Evolutionary conservation across 75 land plant genomes (phyloP).

Genomic region (Adiantum capillusveneris): DNA sequence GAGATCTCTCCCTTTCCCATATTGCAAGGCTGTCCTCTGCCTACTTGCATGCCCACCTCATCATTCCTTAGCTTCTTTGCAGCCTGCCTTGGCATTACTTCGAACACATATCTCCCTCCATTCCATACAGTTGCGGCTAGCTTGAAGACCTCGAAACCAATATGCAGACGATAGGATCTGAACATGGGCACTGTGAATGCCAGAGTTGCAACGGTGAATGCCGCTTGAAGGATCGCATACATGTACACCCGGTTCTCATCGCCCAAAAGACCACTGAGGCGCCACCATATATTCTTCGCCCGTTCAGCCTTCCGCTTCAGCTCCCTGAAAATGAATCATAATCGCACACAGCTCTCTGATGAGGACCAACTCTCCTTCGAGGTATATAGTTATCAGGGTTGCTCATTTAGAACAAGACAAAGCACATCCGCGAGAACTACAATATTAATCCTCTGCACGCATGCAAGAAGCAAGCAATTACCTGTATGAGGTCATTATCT

Average conservation of each 20-base stretch:
- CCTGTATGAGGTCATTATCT: conserved; percentile 35
- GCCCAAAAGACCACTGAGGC: conserved; percentile 27
- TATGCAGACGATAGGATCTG: conserved; percentile 29
- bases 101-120: conserved; percentile 30
- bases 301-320: conserved; percentile 33
- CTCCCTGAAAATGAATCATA: too few relatives aligned
- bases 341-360: too few relatives aligned
- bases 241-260: conserved; percentile 22
- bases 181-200: conserved; percentile 35
- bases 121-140: conserved; percentile 32
- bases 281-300: conserved; percentile 38
- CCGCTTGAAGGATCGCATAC: conserved; percentile 32
- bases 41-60: too few relatives aligned
- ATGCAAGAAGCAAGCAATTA: neutral
- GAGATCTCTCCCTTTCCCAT: too few relatives aligned
- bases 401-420: too few relatives aligned
- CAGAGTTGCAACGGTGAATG: conserved; percentile 28
- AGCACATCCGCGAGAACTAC: too few relatives aligned
- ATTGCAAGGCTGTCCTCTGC: too few relatives aligned
- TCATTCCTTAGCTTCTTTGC: too few relatives aligned
- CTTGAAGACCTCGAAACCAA: conserved; percentile 25
- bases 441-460: too few relatives aligned
- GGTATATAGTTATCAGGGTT: too few relatives aligned
- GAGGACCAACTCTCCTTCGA: too few relatives aligned
- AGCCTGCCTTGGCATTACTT: conserved; percentile 37